Evolutionary conservation across 2,329 filamentous ascomycete species (phyloP).

Genomic region (Nemania sp.): DNA sequence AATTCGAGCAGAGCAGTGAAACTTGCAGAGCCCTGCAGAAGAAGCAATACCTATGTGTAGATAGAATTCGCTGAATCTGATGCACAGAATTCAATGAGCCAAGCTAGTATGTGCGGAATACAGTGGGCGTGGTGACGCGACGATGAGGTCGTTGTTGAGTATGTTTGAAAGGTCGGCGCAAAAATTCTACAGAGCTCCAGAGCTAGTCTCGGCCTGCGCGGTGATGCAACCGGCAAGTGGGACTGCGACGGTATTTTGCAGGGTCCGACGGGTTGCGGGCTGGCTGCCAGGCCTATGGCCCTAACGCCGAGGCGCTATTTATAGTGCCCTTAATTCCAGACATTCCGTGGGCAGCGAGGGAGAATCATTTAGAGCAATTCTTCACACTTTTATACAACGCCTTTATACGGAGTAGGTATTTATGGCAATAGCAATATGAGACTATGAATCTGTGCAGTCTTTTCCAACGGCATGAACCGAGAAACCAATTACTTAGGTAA

Average conservation of each 20-base stretch:
- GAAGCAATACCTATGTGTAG: too few relatives aligned
- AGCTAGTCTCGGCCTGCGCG: slow-evolving; percentile 21
- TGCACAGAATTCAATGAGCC: background rate
- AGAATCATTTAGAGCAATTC: too few relatives aligned
- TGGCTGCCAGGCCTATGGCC: background rate
- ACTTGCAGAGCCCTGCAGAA: too few relatives aligned
- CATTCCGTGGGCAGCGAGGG: background rate
- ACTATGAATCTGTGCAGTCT: too few relatives aligned
- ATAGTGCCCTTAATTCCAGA: slow-evolving; percentile 8
- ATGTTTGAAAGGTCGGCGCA: slow-evolving; percentile 8
- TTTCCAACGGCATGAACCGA: too few relatives aligned
- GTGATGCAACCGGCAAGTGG: slow-evolving; percentile 23
- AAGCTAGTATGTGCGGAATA: background rate
- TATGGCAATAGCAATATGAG: too few relatives aligned
- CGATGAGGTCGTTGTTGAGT: slow-evolving; percentile 12
- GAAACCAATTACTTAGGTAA: too few relatives aligned
- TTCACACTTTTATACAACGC: too few relatives aligned
- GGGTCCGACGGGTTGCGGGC: slow-evolving; percentile 16
- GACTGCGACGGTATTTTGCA: slow-evolving; percentile 18
- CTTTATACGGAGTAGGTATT: too few relatives aligned
- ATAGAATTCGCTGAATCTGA: background rate
- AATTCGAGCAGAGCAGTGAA: too few relatives aligned
- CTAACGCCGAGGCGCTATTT: slow-evolving; percentile 23
- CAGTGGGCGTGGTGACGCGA: slow-evolving; percentile 14
- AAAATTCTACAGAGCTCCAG: slow-evolving; percentile 20